These are phyloP conservation scores for Discostella pseudostelligera DNA, from an alignment of 108 stramenopile genomes.

Conservation along the genomic window DNA sequence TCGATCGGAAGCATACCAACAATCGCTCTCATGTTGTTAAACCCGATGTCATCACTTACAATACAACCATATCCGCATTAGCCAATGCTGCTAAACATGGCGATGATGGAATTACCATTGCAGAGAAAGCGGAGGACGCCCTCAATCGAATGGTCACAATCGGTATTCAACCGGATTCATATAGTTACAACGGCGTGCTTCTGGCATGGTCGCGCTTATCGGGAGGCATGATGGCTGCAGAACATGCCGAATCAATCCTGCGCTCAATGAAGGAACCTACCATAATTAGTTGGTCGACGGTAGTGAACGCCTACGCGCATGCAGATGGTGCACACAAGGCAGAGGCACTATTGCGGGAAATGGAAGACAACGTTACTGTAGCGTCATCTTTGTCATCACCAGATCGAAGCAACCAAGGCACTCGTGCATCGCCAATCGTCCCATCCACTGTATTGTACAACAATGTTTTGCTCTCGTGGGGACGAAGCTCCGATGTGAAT, in stretches of 20 bases:
- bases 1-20: neutral
- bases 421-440: neutral
- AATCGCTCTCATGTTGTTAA: slow-evolving; percentile 5
- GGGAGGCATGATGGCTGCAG: slow-evolving; percentile 26
- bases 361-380: slow-evolving; percentile 18
- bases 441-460: slow-evolving; percentile 38
- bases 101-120: slow-evolving; percentile 18
- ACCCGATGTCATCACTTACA: slow-evolving; percentile 41
- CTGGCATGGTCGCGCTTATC: slow-evolving; percentile 38
- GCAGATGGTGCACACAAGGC: slow-evolving; percentile 40
- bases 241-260: slow-evolving; percentile 34
- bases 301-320: slow-evolving; percentile 54
- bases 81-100: slow-evolving; percentile 34
- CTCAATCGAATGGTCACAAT: slow-evolving; percentile 24
- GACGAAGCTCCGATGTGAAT: slow-evolving; percentile 23
- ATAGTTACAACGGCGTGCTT: slow-evolving; percentile 41
- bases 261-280: slow-evolving; percentile 32
- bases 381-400: neutral
- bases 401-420: neutral
- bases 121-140: slow-evolving; percentile 15
- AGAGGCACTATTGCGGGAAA: slow-evolving; percentile 28
- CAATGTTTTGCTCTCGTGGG: slow-evolving; percentile 39
- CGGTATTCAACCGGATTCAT: slow-evolving; percentile 23
- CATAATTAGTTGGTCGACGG: slow-evolving; percentile 42
- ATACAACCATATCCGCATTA: slow-evolving; percentile 38